phyloP scores from a whole-genome alignment of 257 asterid genomes.

The Fraxinus americana region DNA sequence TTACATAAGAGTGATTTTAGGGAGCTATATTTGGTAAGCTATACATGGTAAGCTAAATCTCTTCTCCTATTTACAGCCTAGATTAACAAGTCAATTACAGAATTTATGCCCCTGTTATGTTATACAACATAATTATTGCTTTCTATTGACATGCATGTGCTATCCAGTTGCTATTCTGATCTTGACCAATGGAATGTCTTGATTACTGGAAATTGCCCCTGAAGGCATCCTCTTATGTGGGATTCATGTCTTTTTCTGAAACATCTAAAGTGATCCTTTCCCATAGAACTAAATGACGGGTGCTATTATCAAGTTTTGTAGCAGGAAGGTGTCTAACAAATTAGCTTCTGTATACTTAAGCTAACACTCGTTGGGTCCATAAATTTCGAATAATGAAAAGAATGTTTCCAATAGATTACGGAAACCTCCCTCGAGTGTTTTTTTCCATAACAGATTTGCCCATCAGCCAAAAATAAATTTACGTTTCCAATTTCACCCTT shows the following conservation, averaged over 20 bases:
- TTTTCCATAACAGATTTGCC: neutral
- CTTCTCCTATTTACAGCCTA: too few species aligned
- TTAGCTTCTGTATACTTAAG: neutral
- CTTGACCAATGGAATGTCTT: constrained; percentile 15
- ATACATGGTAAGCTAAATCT: too few species aligned
- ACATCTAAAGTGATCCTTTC: neutral
- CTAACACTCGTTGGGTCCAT: neutral
- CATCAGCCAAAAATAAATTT: neutral
- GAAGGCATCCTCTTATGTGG: neutral
- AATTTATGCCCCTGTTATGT: too few species aligned
- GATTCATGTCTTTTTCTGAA: neutral
- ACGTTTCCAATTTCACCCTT: neutral
- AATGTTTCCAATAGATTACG: constrained; percentile 1
- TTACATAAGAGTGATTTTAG: too few species aligned
- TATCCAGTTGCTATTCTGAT: constrained; percentile 13
- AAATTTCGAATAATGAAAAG: neutral
- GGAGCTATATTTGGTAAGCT: too few species aligned
- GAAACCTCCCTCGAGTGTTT: neutral
- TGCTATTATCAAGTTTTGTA: neutral
- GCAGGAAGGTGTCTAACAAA: neutral
- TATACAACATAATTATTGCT: too few species aligned
- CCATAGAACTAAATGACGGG: neutral
- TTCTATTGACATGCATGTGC: neutral
- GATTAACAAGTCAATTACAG: too few species aligned
- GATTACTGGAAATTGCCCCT: neutral